Evolutionary conservation across 768 basidiomycete genomes (phyloP), one percentile per base, ranked within the genome.

Genomic region (Pilatotrama ljubarskyi): DNA sequence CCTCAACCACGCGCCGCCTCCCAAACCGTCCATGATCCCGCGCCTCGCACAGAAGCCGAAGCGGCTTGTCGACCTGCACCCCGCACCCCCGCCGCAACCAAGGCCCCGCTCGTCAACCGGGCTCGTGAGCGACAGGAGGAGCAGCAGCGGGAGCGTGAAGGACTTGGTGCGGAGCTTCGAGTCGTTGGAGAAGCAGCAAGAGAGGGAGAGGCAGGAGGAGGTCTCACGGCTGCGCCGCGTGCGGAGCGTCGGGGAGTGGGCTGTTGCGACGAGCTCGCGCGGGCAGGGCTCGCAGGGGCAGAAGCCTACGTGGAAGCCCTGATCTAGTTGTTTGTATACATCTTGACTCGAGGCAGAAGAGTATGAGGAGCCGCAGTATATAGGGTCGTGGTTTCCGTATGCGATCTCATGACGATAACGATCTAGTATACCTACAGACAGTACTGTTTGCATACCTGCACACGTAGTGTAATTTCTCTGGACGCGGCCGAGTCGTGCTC

Each of bases 81-180:
- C 82, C 50, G 77, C 75, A 22, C 74, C 80, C 14, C 70, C 77
- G 7, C 73, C 77, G 15, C 70, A 72, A 2, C 67, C 67, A 17
- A 62, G 66, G 17, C 61, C 64, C 41, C 51, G 67, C 20, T 62
- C 58, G n/a, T 61, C 65, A n/a, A 18, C 61, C 1, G 65, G 66
- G 25, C 56, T 61, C 10, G 62, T 68, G 0, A 63, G 70, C 22
- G 75, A 75, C n/a, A 74, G 89, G 58, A 76, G 85, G 66, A 84
- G 82, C 59, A 89, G 90, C 66, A 83, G 82, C 14, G 78, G 80
- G 51, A 90, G 88, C 65, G 90, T 92, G 58, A 89, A 81, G 72
- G 89, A 91, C 51, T 70, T 92, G 54, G 83, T 91, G 51, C 78
- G 73, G 69, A 80, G 76, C 29, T 92, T 85, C 66, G 88, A 91